Evolutionary conservation across 2,329 filamentous ascomycete genomes (phyloP).

Genomic region (Xylaria polymorpha): DNA sequence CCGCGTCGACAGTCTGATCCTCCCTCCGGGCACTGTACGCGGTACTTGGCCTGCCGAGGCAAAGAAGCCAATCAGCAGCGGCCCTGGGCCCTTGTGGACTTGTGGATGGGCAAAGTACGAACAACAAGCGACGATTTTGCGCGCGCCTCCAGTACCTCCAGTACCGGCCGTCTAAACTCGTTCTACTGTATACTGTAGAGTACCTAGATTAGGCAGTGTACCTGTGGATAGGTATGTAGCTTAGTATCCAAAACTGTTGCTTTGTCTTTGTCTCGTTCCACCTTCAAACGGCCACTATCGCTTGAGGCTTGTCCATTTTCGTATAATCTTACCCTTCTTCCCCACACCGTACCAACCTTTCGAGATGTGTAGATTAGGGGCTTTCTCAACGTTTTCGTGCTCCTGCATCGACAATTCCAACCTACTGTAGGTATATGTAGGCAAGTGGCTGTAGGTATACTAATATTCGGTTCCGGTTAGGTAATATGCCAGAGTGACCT

Average conservation of each 20-base stretch:
- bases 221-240: not conserved
- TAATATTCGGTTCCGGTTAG: not conserved
- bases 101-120: not conserved
- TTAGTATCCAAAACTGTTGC: not conserved
- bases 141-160: constrained; percentile 22
- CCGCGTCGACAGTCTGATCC: constrained; percentile 29
- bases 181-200: not conserved
- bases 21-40: constrained; percentile 33
- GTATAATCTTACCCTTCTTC: constrained; percentile 14
- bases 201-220: not conserved
- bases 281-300: constrained; percentile 2
- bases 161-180: not conserved
- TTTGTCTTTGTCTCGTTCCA: constrained; percentile 13
- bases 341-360: constrained; percentile 12
- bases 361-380: constrained; percentile 27
- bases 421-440: too few species aligned
- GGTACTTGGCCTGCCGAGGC: constrained; percentile 27
- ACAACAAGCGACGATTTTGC: constrained; percentile 26
- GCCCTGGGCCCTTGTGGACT: not conserved
- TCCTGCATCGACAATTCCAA: constrained; percentile 11
- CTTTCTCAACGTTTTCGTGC: constrained; percentile 33
- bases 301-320: constrained; percentile 9
- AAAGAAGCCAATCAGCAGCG: constrained; percentile 24
- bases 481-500: not conserved
- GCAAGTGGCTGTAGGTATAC: not conserved